These are phyloP conservation scores for Aristolochia fimbriata DNA, from an alignment of 164 flowering plant species.

Conservation along the genomic window DNA sequence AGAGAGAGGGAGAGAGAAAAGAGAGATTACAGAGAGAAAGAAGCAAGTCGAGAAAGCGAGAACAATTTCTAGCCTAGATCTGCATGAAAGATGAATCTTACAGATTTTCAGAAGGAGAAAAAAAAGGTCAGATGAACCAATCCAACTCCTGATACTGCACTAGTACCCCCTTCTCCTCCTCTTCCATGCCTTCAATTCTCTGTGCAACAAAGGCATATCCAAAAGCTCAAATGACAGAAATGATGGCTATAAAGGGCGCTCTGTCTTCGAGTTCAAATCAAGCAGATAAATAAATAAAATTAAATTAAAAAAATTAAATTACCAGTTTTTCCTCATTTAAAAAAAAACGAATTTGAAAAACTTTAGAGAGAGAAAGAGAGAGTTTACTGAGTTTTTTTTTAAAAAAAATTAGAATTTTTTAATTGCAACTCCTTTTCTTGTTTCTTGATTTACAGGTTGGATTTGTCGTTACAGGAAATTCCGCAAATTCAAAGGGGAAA, in stretches of 20 bases:
- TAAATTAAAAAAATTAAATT: neutral
- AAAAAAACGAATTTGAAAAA: neutral
- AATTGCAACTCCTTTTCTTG: neutral
- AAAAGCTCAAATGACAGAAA: conserved; percentile 25
- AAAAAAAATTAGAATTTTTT: neutral
- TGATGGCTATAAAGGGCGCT: conserved; percentile 29
- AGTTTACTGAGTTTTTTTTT: no score
- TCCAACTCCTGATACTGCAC: conserved; percentile 19
- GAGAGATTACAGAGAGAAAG: no score
- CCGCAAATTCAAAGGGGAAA: conserved; percentile 11
- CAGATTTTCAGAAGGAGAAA: conserved; percentile 10
- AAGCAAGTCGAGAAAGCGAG: no score
- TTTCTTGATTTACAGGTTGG: conserved; percentile 16
- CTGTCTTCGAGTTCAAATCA: conserved; percentile 38
- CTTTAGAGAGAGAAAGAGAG: no score
- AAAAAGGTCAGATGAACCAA: conserved; percentile 14
- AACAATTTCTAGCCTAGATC: conserved; percentile 13
- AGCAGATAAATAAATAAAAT: conserved; percentile 7
- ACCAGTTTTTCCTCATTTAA: neutral
- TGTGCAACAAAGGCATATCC: conserved; percentile 23
- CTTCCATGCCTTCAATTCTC: conserved; percentile 11
- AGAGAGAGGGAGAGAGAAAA: neutral
- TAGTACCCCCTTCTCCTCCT: conserved; percentile 1
- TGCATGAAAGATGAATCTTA: conserved; percentile 20
- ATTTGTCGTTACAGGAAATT: conserved; percentile 19